Conservation (phyloP, 129 eudicot genomes). For the Tagetes patula region DNA sequence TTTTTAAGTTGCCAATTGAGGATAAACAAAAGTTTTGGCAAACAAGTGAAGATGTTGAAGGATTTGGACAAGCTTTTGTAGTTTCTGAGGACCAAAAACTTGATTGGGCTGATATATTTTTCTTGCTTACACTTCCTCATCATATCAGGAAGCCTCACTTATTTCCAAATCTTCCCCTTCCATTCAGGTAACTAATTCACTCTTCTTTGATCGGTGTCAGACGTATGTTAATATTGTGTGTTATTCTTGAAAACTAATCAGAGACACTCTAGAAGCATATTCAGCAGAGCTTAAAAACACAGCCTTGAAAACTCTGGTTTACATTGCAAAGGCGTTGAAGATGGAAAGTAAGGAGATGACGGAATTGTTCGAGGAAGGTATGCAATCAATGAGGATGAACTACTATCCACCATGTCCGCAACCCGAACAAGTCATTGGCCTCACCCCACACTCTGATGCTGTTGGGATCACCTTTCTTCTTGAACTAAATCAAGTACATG, state of each 20-base stretch:
- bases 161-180: background rate
- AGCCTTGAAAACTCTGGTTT: background rate
- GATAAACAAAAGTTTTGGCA: background rate
- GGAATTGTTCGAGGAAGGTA: constrained; percentile 1
- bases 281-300: background rate
- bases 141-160: background rate
- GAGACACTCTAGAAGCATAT: background rate
- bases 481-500: constrained; percentile 6
- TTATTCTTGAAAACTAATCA: background rate
- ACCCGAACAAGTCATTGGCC: constrained; percentile 11
- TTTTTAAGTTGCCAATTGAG: background rate
- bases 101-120: constrained; percentile 12
- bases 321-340: constrained; percentile 5
- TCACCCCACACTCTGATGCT: background rate
- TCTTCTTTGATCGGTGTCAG: too few species aligned
- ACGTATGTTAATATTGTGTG: too few species aligned
- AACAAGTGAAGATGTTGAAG: background rate
- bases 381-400: constrained; percentile 14
- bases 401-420: constrained; percentile 13
- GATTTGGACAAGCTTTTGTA: too few species aligned
- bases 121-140: background rate
- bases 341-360: background rate
- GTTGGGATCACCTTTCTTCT: constrained; percentile 12
- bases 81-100: background rate
- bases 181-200: background rate